Evolutionary conservation across 2,329 filamentous ascomycete genomes (phyloP).

Genomic region (Fusarium avenaceum): DNA sequence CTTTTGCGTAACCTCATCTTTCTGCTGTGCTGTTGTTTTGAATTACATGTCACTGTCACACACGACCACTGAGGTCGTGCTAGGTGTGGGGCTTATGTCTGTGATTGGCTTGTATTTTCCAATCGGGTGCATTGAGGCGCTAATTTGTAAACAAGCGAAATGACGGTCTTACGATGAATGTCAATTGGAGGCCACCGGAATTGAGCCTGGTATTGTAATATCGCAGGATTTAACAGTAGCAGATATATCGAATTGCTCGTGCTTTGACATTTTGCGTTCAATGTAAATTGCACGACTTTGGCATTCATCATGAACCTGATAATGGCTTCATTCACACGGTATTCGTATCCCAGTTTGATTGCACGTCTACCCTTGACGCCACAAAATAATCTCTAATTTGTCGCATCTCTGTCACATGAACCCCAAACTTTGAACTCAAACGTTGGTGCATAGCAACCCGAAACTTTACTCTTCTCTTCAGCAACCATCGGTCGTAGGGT

Average conservation of each 20-base stretch:
- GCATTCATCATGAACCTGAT: background rate
- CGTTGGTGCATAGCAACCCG: conserved; percentile 1
- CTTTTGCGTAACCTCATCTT: conserved; percentile 24
- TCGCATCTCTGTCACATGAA: background rate
- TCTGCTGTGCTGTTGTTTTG: background rate
- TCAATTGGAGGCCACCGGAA: background rate
- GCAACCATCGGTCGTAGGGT: background rate
- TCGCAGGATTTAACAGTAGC: too few relatives aligned
- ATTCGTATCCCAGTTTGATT: background rate
- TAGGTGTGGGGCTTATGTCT: background rate
- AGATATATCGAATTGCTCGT: too few relatives aligned
- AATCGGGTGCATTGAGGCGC: conserved; percentile 25
- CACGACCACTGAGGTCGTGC: conserved; percentile 14
- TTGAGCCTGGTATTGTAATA: background rate
- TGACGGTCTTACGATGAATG: conserved; percentile 11
- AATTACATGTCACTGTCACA: background rate
- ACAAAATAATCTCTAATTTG: conserved; percentile 5
- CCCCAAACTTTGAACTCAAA: background rate
- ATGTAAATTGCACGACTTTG: background rate
- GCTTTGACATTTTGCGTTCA: too few relatives aligned
- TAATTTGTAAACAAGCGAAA: conserved; percentile 30
- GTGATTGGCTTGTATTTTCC: conserved; percentile 31
- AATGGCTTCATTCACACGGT: background rate
- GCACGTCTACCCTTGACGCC: conserved; percentile 26
- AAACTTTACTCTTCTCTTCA: background rate